Base-by-base conservation (phyloP, 495 filamentous ascomycete genomes). In the Neurospora pannonica region DNA sequence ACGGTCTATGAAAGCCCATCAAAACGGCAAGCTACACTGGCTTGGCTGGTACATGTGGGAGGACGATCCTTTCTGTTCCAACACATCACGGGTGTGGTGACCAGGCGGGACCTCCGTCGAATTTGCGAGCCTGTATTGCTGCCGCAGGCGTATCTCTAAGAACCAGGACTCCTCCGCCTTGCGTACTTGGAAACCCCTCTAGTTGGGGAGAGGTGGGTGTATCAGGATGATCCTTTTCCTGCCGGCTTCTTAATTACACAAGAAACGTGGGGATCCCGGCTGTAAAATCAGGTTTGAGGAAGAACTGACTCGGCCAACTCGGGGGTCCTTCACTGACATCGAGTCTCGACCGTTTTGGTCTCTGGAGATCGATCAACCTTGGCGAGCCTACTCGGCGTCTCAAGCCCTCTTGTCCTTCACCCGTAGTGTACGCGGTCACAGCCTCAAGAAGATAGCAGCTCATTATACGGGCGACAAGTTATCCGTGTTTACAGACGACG, bases 401-500 rank as follows among this genome's bases (percentile, higher is more conserved):
- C 74, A 67, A 46, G 11, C 21, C 48, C 48, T 31, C 11, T 28
- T 60, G 48, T 13, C 73, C 46, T 39, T 72, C 74, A 74, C 75
- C 75, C 76, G 24, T 46, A 9, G 9, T 48, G 71, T 38, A 19
- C 38, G 34, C 36, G 67, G 48, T 46, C 28, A 71, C n/a, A 71
- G 43, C 24, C n/a, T 34, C 31, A 46, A 13, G 17, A 21, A 72
- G 46, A 38, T 17, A 21, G 40, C 24, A 73, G 46, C 71, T 75
- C 40, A 74, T 75, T 70, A 46, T 75, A 72, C 72, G 71, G 40
- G 17, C 60, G 71, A 42, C 71, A 62, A 67, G 71, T 70, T 72
- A 69, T 71, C 72, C 31, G 78, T 79, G 74, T 76, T 78, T 76
- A 75, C 72, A 71, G 76, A 78, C 72, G 73, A 76, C 75, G 74